These are phyloP conservation scores for Paramyrothecium sp. DNA, from an alignment of 2,329 filamentous ascomycete genomes.

Conservation along the genomic window DNA sequence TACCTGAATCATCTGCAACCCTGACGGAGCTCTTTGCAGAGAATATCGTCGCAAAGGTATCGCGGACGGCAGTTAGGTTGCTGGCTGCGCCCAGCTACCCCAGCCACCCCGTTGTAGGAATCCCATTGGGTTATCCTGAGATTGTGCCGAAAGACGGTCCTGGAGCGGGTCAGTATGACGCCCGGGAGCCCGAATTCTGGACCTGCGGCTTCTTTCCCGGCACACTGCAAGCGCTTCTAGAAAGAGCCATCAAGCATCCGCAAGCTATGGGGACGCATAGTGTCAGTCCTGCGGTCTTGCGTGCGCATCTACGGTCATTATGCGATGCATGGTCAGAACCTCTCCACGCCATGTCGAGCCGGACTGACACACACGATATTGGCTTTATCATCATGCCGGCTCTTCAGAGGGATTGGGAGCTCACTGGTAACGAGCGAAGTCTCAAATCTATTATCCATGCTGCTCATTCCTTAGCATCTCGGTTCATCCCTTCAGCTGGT, in stretches of 20 bases:
- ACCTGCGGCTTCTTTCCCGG: slow-evolving; percentile 42
- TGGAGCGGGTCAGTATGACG: slow-evolving; percentile 19
- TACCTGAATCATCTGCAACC: not conserved
- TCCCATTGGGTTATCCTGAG: slow-evolving; percentile 25
- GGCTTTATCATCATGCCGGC: slow-evolving; percentile 52
- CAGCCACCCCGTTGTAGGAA: not conserved
- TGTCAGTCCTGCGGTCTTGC: not conserved
- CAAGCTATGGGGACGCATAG: slow-evolving; percentile 3
- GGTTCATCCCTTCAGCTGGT: slow-evolving; percentile 37
- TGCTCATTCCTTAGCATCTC: slow-evolving; percentile 39
- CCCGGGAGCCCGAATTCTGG: slow-evolving; percentile 36
- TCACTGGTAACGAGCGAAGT: slow-evolving; percentile 37
- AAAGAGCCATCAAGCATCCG: slow-evolving; percentile 29
- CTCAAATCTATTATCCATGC: slow-evolving; percentile 38
- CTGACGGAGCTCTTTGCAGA: not conserved
- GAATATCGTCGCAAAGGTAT: not conserved
- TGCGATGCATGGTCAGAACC: slow-evolving; percentile 13
- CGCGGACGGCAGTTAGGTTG: not conserved
- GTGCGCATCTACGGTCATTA: not conserved
- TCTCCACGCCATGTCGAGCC: slow-evolving; percentile 33
- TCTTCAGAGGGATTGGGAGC: slow-evolving; percentile 43
- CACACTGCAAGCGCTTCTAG: slow-evolving; percentile 30
- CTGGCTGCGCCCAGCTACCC: not conserved
- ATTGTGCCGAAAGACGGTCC: slow-evolving; percentile 25
- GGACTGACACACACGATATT: slow-evolving; percentile 53